Evolutionary conservation across 2,329 filamentous ascomycete species (phyloP), one percentile per base, ranked within the genome.

Genomic region (Graphiopsis chlorocephala): DNA sequence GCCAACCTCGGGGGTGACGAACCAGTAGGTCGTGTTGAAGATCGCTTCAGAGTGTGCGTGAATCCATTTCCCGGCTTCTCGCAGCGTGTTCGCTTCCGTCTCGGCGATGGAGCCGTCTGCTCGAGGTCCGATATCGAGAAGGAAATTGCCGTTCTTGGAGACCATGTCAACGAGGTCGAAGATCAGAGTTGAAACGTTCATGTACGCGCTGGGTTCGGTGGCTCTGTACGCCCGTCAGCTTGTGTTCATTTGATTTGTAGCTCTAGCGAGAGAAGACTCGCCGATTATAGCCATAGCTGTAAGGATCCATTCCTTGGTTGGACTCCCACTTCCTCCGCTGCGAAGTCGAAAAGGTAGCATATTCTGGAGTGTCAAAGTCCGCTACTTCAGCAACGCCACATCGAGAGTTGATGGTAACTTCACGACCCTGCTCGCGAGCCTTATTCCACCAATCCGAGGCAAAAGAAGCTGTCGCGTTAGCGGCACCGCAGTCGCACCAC

Each of bases 311-410:
- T 45, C 85, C 85, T 53, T 79, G 79, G 73, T 83, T 88, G 42
- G 76, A 82, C 73, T 88, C 86, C 85, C 85, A 88, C 73, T 88
- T 87, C 29, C 83, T 78, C 31, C 76, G 71, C 72, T 85, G 83
- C 12, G 82, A 79, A 3, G 80, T 78, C 2, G 77, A 74, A 70
- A 83, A 85, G 4, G 77, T 78, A 25, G 78, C 76, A 70, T 87
- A 88, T 72, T 88, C 85, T 0, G 85, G 85, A 1, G 85, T 88
- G 71, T 87, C 85, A 68, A 86, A 87, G 75, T 88, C 64, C n/a
- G 58, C 57, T 11, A 33, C 85, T 12, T 80, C 80, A 0, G 82
- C 77, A 0, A 85, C 73, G 2, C 85, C 85, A 72, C 86, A 88
- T 7, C 85, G 82, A 56, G 79, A 79, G 74, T 88, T 86, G 70